A percentile compares a stretch with the other conserved stretches of the same genome.
Evolutionary conservation across 768 basidiomycete genomes (phyloP).

Genomic region (Lentinus brumalis): DNA sequence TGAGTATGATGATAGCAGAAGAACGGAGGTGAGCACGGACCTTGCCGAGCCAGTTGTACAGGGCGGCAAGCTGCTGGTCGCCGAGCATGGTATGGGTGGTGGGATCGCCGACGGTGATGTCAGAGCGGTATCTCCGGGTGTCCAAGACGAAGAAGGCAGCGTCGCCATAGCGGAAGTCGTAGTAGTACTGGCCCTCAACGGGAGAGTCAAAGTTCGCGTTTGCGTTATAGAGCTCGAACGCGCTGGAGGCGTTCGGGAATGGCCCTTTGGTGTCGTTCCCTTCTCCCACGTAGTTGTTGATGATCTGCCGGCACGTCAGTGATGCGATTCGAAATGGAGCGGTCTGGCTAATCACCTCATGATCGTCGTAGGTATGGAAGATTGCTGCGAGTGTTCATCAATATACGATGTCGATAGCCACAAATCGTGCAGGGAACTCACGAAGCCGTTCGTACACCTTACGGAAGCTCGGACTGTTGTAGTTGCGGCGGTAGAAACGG

Average conservation of each 20-base stretch:
- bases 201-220: slow-evolving; percentile 61
- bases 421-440: slow-evolving; percentile 38
- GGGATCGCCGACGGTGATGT: slow-evolving; percentile 38
- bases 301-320: slow-evolving; percentile 42
- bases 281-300: slow-evolving; percentile 67
- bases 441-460: slow-evolving; percentile 71
- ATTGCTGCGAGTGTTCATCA: slow-evolving; percentile 45
- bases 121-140: slow-evolving; percentile 60
- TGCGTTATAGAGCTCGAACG: slow-evolving; percentile 66
- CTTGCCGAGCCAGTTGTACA: slow-evolving; percentile 63
- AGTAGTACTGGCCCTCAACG: slow-evolving; percentile 50
- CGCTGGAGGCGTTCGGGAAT: slow-evolving; percentile 52
- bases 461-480: slow-evolving; percentile 62
- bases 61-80: slow-evolving; percentile 57
- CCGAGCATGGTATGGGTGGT: slow-evolving; percentile 68
- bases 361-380: slow-evolving; percentile 72
- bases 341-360: slow-evolving; percentile 45
- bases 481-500: slow-evolving; percentile 68
- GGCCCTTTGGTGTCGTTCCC: slow-evolving; percentile 54
- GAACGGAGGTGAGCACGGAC: slow-evolving; percentile 31
- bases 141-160: slow-evolving; percentile 80
- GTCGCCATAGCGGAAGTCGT: slow-evolving; percentile 66
- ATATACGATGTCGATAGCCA: neutral
- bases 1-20: neutral
- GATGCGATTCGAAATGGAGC: neutral